Base-by-base conservation (phyloP, 192 early-diverging fungal species). In the Coemansia sp. region DNA sequence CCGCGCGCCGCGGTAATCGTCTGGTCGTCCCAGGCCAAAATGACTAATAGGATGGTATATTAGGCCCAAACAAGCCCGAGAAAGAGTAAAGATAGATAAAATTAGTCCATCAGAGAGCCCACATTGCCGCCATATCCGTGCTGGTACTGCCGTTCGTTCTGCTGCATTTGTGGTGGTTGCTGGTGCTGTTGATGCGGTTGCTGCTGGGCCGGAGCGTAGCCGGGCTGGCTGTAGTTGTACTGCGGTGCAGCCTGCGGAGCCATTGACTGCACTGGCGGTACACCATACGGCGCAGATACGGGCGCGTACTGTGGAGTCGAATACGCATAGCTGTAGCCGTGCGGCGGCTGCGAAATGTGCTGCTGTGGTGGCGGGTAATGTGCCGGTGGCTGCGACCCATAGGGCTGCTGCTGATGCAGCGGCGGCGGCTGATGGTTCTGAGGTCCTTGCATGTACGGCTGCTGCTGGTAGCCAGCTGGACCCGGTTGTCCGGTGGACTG, bases 91-190 rank as follows among this genome's bases (percentile, higher is more conserved):
- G n/a, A 39, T 39, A 39, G 19, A 39, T 10, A 19, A 19, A 5
- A 26, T 40, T 56, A 75, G 47, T 75, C 72, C 72, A 75, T 75
- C 43, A 75, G 45, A 23, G 70, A 63, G 3, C 56, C 58, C 17
- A 58, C 49, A 46, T 69, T 75, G 40, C 72, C 72, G 23, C 72
- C 72, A 25, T 75, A 75, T 29, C 72, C 72, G 50, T 75, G 72
- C 35, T 61, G 66, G 35, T 67, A 74, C 27, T 57, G 60, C 26
- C 53, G 58, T 21, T 62, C 63, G n/a, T 57, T 58, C 54, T 64
- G 61, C 9, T 47, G 60, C 50, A 35, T 55, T 25, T 42, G 67
- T 5, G 50, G 57, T 3, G 32, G 64, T 23, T 39, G 55, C 20
- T 63, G 38, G 41, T 35, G 38, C 26, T 29, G 51, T 27, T 29